Evolutionary conservation across 2,329 filamentous ascomycete genomes (phyloP).

Genomic region (Colletotrichum scovillei): DNA sequence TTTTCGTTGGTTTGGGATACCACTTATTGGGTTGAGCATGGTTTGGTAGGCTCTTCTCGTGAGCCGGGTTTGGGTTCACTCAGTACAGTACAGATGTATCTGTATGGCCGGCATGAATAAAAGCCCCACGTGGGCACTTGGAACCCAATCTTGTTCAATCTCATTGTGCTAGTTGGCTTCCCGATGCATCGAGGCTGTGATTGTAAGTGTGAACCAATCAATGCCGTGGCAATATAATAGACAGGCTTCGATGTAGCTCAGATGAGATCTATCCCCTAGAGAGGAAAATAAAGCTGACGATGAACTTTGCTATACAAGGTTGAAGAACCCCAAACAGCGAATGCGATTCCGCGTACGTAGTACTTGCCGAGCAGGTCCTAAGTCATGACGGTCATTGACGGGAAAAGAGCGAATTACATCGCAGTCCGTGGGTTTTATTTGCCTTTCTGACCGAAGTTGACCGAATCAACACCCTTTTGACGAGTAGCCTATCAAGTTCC

Average conservation of each 20-base stretch:
- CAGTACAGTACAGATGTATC: slow-evolving; percentile 14
- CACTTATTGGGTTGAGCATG: slow-evolving; percentile 33
- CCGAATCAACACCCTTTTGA: not conserved
- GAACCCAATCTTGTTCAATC: not conserved
- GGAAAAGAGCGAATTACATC: no score
- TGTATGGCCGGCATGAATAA: slow-evolving; percentile 24
- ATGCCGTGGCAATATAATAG: not conserved
- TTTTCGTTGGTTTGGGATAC: slow-evolving; percentile 35
- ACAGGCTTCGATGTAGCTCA: not conserved
- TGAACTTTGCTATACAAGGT: not conserved
- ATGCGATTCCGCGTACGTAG: not conserved
- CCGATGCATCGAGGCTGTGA: not conserved
- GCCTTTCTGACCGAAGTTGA: not conserved
- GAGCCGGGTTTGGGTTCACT: slow-evolving; percentile 24
- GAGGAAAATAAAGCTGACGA: not conserved
- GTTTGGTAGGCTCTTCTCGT: slow-evolving; percentile 19
- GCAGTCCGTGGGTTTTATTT: not conserved
- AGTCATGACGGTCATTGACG: not conserved
- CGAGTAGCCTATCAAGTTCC: not conserved
- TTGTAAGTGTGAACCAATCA: not conserved
- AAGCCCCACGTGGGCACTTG: slow-evolving; percentile 29
- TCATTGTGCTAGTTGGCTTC: not conserved
- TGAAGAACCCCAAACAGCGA: not conserved
- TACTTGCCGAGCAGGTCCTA: not conserved
- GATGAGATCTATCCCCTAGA: not conserved